Evolutionary conservation across 441 rosid genomes (phyloP), one percentile per base, ranked within the genome.

Genomic region (Euphorbia schlechtendalii): DNA sequence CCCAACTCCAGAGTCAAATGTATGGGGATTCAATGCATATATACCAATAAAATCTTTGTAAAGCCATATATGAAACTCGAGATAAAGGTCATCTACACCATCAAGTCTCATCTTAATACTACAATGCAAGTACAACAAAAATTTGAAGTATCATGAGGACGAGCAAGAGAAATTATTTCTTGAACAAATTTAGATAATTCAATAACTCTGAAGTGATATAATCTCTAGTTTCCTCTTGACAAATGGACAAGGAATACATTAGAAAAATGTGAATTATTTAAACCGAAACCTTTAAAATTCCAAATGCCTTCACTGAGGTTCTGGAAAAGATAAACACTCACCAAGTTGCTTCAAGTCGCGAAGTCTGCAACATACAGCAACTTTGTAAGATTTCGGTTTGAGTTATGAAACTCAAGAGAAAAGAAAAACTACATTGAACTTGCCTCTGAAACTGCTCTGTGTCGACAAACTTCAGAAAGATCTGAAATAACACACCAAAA

Each of bases 311-410:
- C 56, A 52, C 25, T 57, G 3, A 28, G 27, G 41, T 20, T 53
- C 54, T 20, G 53, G 55, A 60, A 40, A 41, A 7, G 49, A 14
- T 41, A 8, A 45, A 45, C 0, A 68, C 86, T 80, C 75, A 84
- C 93, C 85, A 15, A 87, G 86, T 71, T 87, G 93, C 80, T 83
- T 87, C 63, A 87, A 74, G n/a, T 87, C 88, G 5, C 88, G 90
- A 74, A 87, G 93, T 72, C 93, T 87, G 93, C 71, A 72, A 66
- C 17, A 64, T 32, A 63, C 18, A 71, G 49, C 52, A 25, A 73
- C 71, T 63, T 69, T 20, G 46, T 74, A 65, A 71, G 69, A 43
- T 13, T 22, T 57, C 11, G 68, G 32, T 25, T 53, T 55, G 28
- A 69, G 56, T 70, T 43, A 53, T 18, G 34, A 7, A 59, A 24